Evolutionary conservation across 305 asterid species (phyloP).

Genomic region (Fraxinus floribunda): DNA sequence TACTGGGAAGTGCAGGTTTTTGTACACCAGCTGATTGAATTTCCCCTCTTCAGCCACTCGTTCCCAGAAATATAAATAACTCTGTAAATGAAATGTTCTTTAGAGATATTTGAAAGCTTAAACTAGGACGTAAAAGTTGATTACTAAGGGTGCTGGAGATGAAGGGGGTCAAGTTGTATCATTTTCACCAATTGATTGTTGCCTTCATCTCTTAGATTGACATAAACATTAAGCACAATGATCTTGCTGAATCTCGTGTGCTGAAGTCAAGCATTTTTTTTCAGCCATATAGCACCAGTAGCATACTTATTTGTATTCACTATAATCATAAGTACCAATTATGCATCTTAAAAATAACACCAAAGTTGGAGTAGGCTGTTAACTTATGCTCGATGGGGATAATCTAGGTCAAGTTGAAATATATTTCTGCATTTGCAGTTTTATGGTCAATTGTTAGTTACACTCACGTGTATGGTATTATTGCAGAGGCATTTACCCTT

Average conservation of each 20-base stretch:
- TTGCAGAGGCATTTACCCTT: constrained; percentile 87
- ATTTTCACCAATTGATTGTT: not conserved
- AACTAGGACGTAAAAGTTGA: not conserved
- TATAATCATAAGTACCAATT: not conserved
- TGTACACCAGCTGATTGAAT: not conserved
- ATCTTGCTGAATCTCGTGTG: not conserved
- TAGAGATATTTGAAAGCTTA: not conserved
- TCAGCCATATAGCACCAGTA: not conserved
- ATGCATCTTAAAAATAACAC: not conserved
- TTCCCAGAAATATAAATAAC: not conserved
- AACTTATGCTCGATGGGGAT: not conserved
- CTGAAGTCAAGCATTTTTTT: not conserved
- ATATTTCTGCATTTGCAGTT: not conserved
- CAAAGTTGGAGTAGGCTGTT: not conserved
- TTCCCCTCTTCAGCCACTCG: not conserved
- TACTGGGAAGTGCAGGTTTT: not conserved
- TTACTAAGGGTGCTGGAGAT: not conserved
- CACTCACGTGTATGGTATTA: constrained; percentile 26
- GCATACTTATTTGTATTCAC: not conserved
- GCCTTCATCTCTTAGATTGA: not conserved
- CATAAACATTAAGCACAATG: not conserved
- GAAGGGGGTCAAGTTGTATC: not conserved
- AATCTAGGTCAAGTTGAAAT: not conserved
- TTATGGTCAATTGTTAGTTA: not conserved
- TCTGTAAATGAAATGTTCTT: not conserved